Conservation (phyloP, 805 yeast genomes). For the Scheffersomyces coipomensis region DNA sequence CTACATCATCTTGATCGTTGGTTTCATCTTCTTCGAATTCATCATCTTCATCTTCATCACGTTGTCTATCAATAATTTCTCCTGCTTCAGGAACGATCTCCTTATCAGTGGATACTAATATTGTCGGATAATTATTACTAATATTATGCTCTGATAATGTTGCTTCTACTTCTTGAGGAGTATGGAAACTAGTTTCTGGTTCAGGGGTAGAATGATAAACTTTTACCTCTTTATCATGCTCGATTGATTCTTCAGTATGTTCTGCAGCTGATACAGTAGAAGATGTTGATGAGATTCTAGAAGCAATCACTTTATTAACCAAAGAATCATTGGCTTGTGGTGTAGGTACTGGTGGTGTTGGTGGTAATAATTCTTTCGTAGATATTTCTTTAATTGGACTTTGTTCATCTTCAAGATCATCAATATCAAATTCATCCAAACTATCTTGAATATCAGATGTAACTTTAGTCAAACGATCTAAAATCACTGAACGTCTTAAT, state of each 20-base stretch:
- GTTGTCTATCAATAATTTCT: no score
- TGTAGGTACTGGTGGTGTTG: no score
- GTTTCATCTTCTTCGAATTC: conserved; percentile 15
- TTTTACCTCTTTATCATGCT: not conserved
- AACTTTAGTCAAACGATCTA: conserved; percentile 37
- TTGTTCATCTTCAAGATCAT: conserved; percentile 3
- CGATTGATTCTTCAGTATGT: not conserved
- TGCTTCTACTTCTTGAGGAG: not conserved
- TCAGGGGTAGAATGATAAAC: not conserved
- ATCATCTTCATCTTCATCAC: conserved; percentile 16
- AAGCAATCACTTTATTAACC: no score
- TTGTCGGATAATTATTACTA: no score
- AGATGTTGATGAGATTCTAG: no score
- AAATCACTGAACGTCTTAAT: conserved; percentile 34
- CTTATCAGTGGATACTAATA: no score
- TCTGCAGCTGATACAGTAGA: not conserved
- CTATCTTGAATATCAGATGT: conserved; percentile 37
- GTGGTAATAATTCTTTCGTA: not conserved
- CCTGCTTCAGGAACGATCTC: no score
- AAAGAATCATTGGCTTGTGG: not conserved
- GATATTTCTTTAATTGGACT: not conserved
- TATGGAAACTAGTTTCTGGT: not conserved
- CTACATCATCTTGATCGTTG: conserved; percentile 10
- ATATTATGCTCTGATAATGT: no score
- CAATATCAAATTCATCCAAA: conserved; percentile 16